Evolutionary conservation across 2,329 filamentous ascomycete genomes (phyloP), one percentile per base, ranked within the genome.

Genomic region (Aureobasidium sp.): DNA sequence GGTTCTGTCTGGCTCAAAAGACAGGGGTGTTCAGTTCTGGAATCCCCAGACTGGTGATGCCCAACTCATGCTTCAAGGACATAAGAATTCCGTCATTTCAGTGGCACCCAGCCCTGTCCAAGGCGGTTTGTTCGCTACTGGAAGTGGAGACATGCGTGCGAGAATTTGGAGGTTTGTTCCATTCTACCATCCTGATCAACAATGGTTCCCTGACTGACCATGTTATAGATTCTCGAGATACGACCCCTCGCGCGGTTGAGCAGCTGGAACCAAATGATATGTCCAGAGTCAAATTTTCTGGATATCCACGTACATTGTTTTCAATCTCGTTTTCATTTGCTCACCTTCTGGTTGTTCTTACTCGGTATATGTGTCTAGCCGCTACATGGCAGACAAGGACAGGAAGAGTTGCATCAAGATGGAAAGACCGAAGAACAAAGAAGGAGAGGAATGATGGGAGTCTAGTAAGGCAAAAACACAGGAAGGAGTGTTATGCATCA

Each of bases 81-180:
- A 99, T 75, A 97, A 97, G 82, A 97, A 97, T 77, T 96, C 91
- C 11, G 94, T 99, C 69, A 97, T 97, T 70, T 97, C 92, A 3
- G 94, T 99, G 57, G 93, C 94, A 1, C 94, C 94, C 27, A 96
- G 91, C 75, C 94, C 94, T 16, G 86, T 84, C 41, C 59, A 52
- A 49, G 92, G 91, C 63, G 86, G 86, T 66, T 87, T 91, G 72
- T 99, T 99, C 73, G 94, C 94, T 44, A 99, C 94, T 5, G 94
- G 94, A 65, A 97, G 92, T 67, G 94, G 94, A 69, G 94, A 99
- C 74, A 96, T 96, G 90, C 89, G 93, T 73, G 94, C 94, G 60
- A 87, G 94, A 71, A 97, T 99, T 77, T 99, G 94, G 94, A 91
- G 89, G 69, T 97, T 62, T 34, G 54, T 58, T 25, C 4, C 25